phyloP scores from a whole-genome alignment of 345 rosid species.

The Rhodamnia argentea region DNA sequence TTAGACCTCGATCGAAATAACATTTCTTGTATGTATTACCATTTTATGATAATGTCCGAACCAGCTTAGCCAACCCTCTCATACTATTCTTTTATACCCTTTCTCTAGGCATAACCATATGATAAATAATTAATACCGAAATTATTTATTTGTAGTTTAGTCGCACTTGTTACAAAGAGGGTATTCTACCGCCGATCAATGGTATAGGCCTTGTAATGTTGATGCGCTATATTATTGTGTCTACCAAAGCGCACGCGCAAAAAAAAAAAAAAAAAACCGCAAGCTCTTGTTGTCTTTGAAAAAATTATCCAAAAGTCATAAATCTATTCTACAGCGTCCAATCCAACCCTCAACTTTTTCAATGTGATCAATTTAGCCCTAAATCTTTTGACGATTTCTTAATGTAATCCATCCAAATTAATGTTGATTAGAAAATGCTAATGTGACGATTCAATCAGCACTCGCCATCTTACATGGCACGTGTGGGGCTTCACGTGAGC shows the following conservation, averaged over 20 bases:
- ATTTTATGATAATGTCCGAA: neutral
- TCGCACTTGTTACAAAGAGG: too few species aligned
- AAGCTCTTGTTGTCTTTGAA: fast-evolving
- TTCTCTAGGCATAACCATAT: too few species aligned
- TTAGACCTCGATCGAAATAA: neutral
- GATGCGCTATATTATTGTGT: too few species aligned
- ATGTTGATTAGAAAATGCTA: fast-evolving
- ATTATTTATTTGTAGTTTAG: too few species aligned
- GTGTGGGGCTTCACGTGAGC: fast-evolving
- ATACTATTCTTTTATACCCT: too few species aligned
- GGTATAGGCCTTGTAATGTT: too few species aligned
- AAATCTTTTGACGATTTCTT: neutral
- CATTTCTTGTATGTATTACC: neutral
- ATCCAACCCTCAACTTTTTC: neutral
- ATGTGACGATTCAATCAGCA: fast-evolving
- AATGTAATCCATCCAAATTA: fast-evolving
- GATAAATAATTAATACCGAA: too few species aligned
- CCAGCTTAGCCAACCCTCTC: too few species aligned
- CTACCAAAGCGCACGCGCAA: too few species aligned
- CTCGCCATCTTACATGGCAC: neutral
- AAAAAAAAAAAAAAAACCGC: too few species aligned
- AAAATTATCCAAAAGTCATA: neutral
- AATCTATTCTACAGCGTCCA: fast-evolving
- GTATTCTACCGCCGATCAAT: too few species aligned
- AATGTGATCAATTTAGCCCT: neutral